Evolutionary conservation across 257 asterid genomes (phyloP), one percentile per base, ranked within the genome.

Genomic region (Jacaranda copaia): DNA sequence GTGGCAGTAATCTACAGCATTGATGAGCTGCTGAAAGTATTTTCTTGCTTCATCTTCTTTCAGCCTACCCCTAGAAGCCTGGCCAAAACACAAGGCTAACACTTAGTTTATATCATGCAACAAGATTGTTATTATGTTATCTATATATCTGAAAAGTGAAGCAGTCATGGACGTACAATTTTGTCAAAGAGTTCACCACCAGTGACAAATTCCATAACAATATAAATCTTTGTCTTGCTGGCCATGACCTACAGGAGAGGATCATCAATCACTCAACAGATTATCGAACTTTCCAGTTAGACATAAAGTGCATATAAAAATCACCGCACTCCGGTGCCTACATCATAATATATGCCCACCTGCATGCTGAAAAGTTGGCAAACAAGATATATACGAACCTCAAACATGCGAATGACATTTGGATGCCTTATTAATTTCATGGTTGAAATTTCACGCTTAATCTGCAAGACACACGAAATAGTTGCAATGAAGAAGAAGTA

Each of bases 121-220:
- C 45, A 15, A 51, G 75, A 59, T 63, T 68, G 46, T 9, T 67
- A 25, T 25, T 25, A 25, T 25, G 32, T 25, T 25, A 55, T 70
- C 52, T 43, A 58, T 61, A 15, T 53, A 77, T 49, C 73, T 32
- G 46, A 73, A 69, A 42, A 59, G n/a, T 32, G 9, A 73, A 46
- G 20, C 8, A 53, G 3, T 36, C 81, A 36, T 42, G 59, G 18
- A 73, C 85, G 79, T 88, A 90, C 96, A 78, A 90, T 90, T 82
- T 87, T 90, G 86, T 86, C 92, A 62, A 87, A 90, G 68, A 89
- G 92, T 83, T 89, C 96, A 57, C 96, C 96, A 53, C 94, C 96
- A 3, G 88, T 90, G 80, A 90, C 89, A 68, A 89, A 90, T 78
- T 90, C 96, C 80, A 90, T 79, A 15, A 89, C 91, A 63, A 90